Conservation (phyloP, 129 eudicot species). For the Lactuca sativa region DNA sequence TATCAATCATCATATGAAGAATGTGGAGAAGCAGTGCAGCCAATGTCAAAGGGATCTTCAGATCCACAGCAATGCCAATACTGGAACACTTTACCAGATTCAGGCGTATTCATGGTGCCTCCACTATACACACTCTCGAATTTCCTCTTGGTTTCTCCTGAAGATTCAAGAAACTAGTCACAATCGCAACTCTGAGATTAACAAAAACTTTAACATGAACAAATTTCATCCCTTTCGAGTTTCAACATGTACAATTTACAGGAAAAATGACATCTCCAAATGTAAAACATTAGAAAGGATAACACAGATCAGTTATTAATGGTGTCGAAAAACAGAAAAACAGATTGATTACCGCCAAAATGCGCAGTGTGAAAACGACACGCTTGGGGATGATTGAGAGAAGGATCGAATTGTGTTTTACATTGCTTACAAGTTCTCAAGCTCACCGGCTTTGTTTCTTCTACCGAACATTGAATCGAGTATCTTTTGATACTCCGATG, state of each 20-base stretch:
- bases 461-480: constrained; percentile 54
- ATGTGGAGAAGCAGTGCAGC: constrained; percentile 95
- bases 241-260: background rate
- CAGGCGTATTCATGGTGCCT: constrained; percentile 88
- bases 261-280: background rate
- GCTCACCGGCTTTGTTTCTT: constrained; percentile 23
- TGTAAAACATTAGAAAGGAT: background rate
- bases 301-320: no score
- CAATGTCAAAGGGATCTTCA: constrained; percentile 96
- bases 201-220: background rate
- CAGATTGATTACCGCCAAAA: constrained; percentile 71
- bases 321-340: background rate
- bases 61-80: constrained; percentile 99
- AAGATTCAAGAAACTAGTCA: background rate
- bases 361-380: constrained; percentile 96
- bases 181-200: background rate
- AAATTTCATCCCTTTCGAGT: background rate
- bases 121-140: constrained; percentile 91
- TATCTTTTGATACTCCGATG: constrained; percentile 16
- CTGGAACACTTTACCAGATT: constrained; percentile 78
- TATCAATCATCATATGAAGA: constrained; percentile 82
- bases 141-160: constrained; percentile 98
- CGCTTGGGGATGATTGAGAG: constrained; percentile 78
- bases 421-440: constrained; percentile 87
- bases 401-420: constrained; percentile 85